These are phyloP conservation scores for Echites panduratus DNA, from an alignment of 257 asterid genomes.

Conservation along the genomic window DNA sequence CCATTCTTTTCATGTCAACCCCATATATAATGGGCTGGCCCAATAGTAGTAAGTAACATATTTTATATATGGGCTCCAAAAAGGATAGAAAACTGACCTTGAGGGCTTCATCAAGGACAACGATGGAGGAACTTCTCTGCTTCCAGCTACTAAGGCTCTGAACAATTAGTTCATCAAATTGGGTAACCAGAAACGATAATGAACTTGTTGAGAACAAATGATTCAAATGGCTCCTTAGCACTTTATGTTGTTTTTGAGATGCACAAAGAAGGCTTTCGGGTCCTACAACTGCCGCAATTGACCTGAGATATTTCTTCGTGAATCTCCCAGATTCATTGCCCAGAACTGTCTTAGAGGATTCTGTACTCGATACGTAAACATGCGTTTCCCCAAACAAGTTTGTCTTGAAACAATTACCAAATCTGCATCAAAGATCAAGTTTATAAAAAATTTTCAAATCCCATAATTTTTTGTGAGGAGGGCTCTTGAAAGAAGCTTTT, in stretches of 20 bases:
- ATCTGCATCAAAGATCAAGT: background rate
- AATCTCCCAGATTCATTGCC: background rate
- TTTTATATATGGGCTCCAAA: too few species aligned
- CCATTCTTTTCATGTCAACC: background rate
- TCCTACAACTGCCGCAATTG: background rate
- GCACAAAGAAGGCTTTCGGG: conserved; percentile 2
- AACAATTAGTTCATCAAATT: background rate
- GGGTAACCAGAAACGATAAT: background rate
- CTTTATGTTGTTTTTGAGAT: background rate
- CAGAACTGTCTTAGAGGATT: background rate
- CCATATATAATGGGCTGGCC: too few species aligned
- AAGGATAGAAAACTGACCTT: background rate
- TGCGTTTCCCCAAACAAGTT: background rate
- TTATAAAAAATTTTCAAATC: too few species aligned
- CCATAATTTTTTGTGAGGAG: too few species aligned
- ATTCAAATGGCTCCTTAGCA: conserved; percentile 1
- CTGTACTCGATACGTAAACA: background rate
- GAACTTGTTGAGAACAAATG: conserved; percentile 3
- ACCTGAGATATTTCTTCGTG: background rate
- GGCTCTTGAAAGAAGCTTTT: too few species aligned
- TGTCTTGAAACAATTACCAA: conserved; percentile 4
- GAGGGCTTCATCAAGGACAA: conserved; percentile 3
- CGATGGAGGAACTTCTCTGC: background rate
- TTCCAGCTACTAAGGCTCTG: background rate
- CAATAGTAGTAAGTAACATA: too few species aligned